Base-by-base conservation (phyloP, 2,329 filamentous ascomycete species). In the Fusarium mundagurra region DNA sequence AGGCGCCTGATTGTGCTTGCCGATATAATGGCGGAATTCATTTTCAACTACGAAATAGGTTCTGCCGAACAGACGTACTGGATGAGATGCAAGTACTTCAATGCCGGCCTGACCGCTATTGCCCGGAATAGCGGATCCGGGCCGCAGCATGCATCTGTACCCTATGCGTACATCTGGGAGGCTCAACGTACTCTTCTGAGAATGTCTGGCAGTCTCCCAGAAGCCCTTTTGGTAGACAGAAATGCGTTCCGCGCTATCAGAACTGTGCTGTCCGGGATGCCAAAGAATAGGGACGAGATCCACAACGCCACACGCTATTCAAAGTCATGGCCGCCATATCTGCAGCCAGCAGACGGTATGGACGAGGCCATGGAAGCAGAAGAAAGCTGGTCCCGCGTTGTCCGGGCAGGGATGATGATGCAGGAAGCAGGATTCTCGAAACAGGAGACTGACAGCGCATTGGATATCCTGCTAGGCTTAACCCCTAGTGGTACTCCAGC, bases 281-380 rank as follows among this genome's bases (percentile, higher is more conserved):
- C 84, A 48, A 92, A 90, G 76, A 88, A 86, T 14, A 77, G 81
- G 12, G 81, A 80, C 10, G 90, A 92, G 79, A 81, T 80, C 20
- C 85, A 84, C 39, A 86, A 85, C 38, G 85, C 87, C 4, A 73
- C 80, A 27, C 86, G 88, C 34, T 85, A 89, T 63, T 82, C 83
- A 5, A 83, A 86, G 57, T 85, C 85, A 5, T 92, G 90, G 90
- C 90, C 90, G 16, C 90, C 90, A 1, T 92, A 90, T 80, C 82
- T 89, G 62, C 83, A 85, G 43, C 84, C 87, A 17, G 85, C 87
- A 65, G 88, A 92, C 75, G 90, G 90, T 3, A 87, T 89, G 69
- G 90, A 92, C 77, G 90, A 90, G 72, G 84, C 82, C 58, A 84
- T 85, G 58, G 83, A 84, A 10, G 82, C 82, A 3, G 85, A 88